Base-by-base conservation (phyloP, 768 basidiomycete genomes). In the Lactarius indigo region DNA sequence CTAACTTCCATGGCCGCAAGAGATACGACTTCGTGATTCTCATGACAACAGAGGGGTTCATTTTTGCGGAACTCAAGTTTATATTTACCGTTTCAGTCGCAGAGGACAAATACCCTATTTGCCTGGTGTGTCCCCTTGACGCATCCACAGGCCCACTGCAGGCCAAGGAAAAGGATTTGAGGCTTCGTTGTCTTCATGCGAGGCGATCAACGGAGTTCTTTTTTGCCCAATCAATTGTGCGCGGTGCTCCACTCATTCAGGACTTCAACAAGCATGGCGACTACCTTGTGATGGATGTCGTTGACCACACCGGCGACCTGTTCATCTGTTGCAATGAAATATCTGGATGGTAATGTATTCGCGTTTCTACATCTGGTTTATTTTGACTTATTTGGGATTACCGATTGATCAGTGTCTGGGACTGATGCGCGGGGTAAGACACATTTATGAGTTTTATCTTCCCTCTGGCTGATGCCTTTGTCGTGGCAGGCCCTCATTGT, bases 21-120 rank as follows among this genome's bases (percentile, higher is more conserved):
- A 61, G 69, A 26, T 65, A 60, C 68, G 75, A 79, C 58, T 69
- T 55, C 26, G 70, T 76, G 2, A 61, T 80, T 30, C 56, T 78
- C 26, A 31, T 76, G 3, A 68, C 69, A 2, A n/a, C n/a, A n/a
- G n/a, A n/a, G 33, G 64, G 66, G 23, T 60, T 47, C 4, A 57
- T 73, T 12, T 75, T 78, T 56, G 71, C 64, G 1, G 56, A 59
- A 23, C 59, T 77, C 0, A 33, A 73, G 4, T 56, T 72, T n/a
- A 47, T 77, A 4, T 77, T 76, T 28, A 70, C 60, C 0, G 73
- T 70, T 28, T 18, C 20, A 2, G 55, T 76, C 50, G 66, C 54
- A 26, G 41, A 18, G 18, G n/a, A n/a, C n/a, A 5, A 18, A 18
- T n/a, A n/a, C n/a, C n/a, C n/a, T n/a, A 42, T 42, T 18, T 42